Percentiles rank a stretch among this genome's conserved stretches.
These are phyloP conservation scores for Mycena olivaceomarginata DNA, from an alignment of 768 basidiomycete genomes.

Conservation along the genomic window DNA sequence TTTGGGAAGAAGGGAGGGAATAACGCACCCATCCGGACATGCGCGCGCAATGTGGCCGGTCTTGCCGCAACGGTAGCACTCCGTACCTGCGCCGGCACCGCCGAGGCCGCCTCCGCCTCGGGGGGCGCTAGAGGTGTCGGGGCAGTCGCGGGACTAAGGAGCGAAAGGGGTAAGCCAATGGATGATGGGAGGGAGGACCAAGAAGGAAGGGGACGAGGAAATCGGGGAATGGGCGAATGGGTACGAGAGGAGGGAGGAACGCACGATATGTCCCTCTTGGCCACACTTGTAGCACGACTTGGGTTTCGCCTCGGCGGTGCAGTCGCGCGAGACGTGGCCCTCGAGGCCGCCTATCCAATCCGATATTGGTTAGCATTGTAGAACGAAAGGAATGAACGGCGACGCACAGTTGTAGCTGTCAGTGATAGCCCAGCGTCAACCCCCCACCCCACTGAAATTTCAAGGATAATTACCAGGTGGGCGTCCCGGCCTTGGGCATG, in stretches of 20 bases:
- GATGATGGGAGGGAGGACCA: background rate
- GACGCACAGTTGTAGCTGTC: constrained; percentile 82
- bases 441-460: background rate
- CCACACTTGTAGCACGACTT: constrained; percentile 95
- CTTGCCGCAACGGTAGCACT: constrained; percentile 93
- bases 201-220: background rate
- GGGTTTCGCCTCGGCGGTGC: constrained; percentile 84
- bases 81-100: constrained; percentile 50
- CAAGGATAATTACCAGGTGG: constrained; percentile 78
- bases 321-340: constrained; percentile 91
- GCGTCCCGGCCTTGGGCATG: constrained; percentile 92
- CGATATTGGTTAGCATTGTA: background rate
- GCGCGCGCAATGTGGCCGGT: constrained; percentile 89
- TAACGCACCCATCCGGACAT: constrained; percentile 75
- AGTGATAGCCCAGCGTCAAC: background rate
- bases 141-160: constrained; percentile 87
- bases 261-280: constrained; percentile 88
- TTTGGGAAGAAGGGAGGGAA: background rate
- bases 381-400: background rate
- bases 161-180: background rate
- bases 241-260: constrained; percentile 48
- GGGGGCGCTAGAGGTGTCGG: constrained; percentile 61
- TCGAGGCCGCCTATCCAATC: constrained; percentile 70
- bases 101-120: constrained; percentile 49
- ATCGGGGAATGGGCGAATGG: background rate